Conservation (phyloP, 345 rosid genomes). For the Geranium brycei region DNA sequence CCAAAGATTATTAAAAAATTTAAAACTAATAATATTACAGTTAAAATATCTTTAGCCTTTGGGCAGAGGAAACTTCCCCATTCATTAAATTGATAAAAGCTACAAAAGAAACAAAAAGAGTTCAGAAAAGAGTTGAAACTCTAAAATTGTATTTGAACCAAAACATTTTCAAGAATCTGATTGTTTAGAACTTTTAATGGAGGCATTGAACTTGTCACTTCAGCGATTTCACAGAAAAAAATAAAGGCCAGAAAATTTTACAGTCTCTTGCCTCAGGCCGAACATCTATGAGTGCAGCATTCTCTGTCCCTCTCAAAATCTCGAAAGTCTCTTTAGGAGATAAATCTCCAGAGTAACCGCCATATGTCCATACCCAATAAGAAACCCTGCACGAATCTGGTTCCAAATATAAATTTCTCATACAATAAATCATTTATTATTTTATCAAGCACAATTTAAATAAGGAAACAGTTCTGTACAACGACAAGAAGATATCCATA, state of each 20-base stretch:
- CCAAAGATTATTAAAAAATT: conserved; percentile 1
- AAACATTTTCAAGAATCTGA: conserved; percentile 5
- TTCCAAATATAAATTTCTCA: conserved; percentile 40
- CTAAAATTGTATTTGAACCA: conserved; percentile 3
- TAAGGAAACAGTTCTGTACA: not conserved
- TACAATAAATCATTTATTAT: conserved; percentile 12
- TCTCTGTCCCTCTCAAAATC: conserved; percentile 55
- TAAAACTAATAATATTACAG: not conserved
- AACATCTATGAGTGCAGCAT: conserved; percentile 69
- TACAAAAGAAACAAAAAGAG: conserved; percentile 5
- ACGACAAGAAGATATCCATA: conserved; percentile 32
- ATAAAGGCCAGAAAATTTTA: conserved; percentile 22
- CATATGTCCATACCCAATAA: conserved; percentile 58
- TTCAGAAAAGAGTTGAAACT: conserved; percentile 2
- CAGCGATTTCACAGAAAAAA: not conserved
- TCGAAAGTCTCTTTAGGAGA: conserved; percentile 62
- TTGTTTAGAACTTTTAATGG: conserved; percentile 3
- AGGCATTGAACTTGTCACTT: not conserved
- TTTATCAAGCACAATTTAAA: not conserved
- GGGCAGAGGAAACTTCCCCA: not conserved
- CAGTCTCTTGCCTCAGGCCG: conserved; percentile 83
- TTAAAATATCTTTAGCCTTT: conserved; percentile 1
- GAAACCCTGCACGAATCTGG: conserved; percentile 85
- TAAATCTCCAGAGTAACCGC: conserved; percentile 87
- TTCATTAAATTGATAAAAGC: not conserved